Base-by-base conservation (phyloP, 352 stramenopile species). In the Peronospora belbahrii region DNA sequence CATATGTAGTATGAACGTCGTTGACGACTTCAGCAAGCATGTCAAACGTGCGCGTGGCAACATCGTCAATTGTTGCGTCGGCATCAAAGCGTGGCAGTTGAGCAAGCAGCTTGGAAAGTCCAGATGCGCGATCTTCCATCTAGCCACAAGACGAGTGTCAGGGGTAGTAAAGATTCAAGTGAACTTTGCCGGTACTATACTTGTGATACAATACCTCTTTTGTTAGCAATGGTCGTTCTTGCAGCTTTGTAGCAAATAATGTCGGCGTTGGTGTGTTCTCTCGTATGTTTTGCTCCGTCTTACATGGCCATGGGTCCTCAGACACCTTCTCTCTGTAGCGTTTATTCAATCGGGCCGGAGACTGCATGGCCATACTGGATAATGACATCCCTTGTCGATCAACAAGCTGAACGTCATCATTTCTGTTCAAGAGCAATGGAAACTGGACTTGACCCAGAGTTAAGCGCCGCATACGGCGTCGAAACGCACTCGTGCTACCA, bases 21-120 rank as follows among this genome's bases (percentile, higher is more conserved):
- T 83, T 74, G 38, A 85, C 78, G n/a, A 76, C 71, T 42, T 77
- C 61, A 42, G 72, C 52, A 10, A 89, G 67, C 32, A 85, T 43
- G 27, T 56, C 42, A 17, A 83, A 67, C 0, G 56, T 28, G 13
- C 43, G 44, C 20, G 36, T 36, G 42, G 42, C 63, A 22, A 65
- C 53, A 20, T 61, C 61, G 42, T 64, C 52, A 20, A 67, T 52
- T 32, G 14, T 35, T 6, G 40, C 52, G 14, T 62, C 58, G 11
- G 58, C 47, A 1, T 85, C 68, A 3, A 59, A 38, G 6, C 46
- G 48, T 15, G 60, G 48, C 0, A 84, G 55, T 23, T 70, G 66
- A 8, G 35, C 52, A 24, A 87, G 53, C 36, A 79, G 67, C 32
- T 79, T 78, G 3, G 62, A 65, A 6, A 85, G 42, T 24, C 32